Base-by-base conservation (phyloP, 768 basidiomycete genomes). In the Rhizopogon vesiculosus region DNA sequence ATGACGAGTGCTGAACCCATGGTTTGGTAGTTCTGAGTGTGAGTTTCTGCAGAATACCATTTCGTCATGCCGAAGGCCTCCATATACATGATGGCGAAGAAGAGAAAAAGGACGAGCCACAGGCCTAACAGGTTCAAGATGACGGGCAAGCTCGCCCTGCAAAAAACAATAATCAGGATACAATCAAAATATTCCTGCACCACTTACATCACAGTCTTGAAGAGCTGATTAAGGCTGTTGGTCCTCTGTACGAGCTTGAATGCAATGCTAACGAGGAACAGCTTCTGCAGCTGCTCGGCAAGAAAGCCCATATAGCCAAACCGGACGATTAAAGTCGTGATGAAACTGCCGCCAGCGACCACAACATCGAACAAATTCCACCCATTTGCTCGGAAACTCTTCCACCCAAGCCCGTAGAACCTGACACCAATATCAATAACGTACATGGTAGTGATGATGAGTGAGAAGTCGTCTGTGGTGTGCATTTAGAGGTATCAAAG, bases 311-410 rank as follows among this genome's bases (percentile, higher is more conserved):
- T 72, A 2, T 74, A 62, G 19, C 70, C 71, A 62, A 88, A 80
- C 4, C 80, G 80, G 41, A 91, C 83, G 19, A 89, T 73, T 29
- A 95, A 66, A 0, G 91, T 96, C 1, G 94, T 94, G 41, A 85
- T 78, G 63, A 95, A 84, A 61, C 88, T 91, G 6, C 96, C 95
- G 3, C 73, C 75, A 16, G 93, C 85, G 25, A 91, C 86, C 13
- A 91, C 63, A 42, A 94, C 71, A 61, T 98, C 95, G 69, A 95
- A 98, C 1, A 93, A 62, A 66, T 96, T 97, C 95, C 96, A 98
- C 6, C 94, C 92, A 61, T 94, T 92, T 31, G 85, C 83, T n/a
- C 80, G 78, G 76, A 91, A 97, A 66, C 87, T 90, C 15, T 69
- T 69, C 84, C 86, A 87, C 1, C 95, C 94, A 2, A 98, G 79